Evolutionary conservation across 176 grass and related monocot species (phyloP).

Genomic region (Eragrostis nindensis): DNA sequence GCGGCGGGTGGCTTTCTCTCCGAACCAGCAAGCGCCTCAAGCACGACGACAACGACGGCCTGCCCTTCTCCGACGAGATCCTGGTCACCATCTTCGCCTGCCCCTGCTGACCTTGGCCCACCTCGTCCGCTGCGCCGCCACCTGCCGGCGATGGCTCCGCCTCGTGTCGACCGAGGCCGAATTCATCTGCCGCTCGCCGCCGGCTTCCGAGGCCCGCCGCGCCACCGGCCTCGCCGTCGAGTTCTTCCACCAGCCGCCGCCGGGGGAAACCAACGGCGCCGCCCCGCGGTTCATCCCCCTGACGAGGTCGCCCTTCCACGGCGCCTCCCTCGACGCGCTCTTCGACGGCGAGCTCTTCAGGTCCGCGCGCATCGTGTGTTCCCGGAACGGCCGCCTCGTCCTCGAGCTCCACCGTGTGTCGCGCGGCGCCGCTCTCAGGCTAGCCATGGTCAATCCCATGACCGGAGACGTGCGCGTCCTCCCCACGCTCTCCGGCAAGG

Average conservation of each 20-base stretch:
- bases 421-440: background rate
- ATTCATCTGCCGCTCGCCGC: constrained; percentile 4
- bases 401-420: background rate
- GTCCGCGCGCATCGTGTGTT: background rate
- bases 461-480: background rate
- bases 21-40: no score
- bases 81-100: no score
- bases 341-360: background rate
- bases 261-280: background rate
- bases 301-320: no score
- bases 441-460: constrained; percentile 8
- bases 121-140: no score
- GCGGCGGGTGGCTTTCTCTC: no score
- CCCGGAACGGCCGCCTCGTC: constrained; percentile 23
- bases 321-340: no score
- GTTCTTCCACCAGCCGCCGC: background rate
- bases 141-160: background rate
- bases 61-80: no score
- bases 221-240: constrained; percentile 1
- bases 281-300: background rate
- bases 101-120: no score
- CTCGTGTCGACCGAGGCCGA: constrained; percentile 8
- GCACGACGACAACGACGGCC: no score
- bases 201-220: background rate
- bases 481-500: background rate